phyloP scores from a whole-genome alignment of 2,329 filamentous ascomycete genomes.

The Colletotrichum sp. region DNA sequence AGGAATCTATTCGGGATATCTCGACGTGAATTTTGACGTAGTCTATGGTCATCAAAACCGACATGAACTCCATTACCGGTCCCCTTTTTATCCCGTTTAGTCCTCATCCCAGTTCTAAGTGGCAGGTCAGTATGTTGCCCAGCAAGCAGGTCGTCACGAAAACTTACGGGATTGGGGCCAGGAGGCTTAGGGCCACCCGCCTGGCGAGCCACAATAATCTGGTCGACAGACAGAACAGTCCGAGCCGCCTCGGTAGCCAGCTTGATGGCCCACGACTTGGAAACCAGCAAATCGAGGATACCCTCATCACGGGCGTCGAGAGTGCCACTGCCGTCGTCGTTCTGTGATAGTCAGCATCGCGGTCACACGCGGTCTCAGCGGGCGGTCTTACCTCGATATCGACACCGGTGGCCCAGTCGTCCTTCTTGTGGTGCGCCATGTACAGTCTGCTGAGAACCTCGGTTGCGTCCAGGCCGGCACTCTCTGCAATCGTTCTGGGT shows the following conservation, averaged over 20 bases:
- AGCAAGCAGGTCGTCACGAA: not conserved
- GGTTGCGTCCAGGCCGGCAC: slow-evolving; percentile 94
- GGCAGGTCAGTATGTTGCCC: slow-evolving; percentile 30
- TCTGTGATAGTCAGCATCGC: slow-evolving; percentile 45
- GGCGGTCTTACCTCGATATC: slow-evolving; percentile 75
- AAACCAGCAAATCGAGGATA: slow-evolving; percentile 89
- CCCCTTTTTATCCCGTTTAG: slow-evolving; percentile 37
- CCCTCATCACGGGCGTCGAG: slow-evolving; percentile 87
- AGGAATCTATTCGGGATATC: slow-evolving; percentile 22
- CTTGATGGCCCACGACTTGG: slow-evolving; percentile 97
- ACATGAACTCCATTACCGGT: slow-evolving; percentile 17
- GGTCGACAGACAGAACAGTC: slow-evolving; percentile 94
- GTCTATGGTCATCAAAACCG: slow-evolving; percentile 23
- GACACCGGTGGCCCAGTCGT: slow-evolving; percentile 89
- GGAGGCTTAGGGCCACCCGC: slow-evolving; percentile 97
- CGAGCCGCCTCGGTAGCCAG: slow-evolving; percentile 93
- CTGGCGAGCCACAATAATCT: slow-evolving; percentile 98
- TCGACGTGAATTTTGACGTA: slow-evolving; percentile 21
- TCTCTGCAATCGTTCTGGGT: slow-evolving; percentile 91
- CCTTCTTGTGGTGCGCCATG: slow-evolving; percentile 87
- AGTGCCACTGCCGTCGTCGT: slow-evolving; percentile 79
- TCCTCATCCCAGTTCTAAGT: slow-evolving; percentile 68
- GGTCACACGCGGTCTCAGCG: not conserved
- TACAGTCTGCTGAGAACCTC: slow-evolving; percentile 93
- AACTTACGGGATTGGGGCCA: slow-evolving; percentile 78